These are phyloP conservation scores for Solanum neorickii DNA, from an alignment of 257 asterid species.

Conservation along the genomic window DNA sequence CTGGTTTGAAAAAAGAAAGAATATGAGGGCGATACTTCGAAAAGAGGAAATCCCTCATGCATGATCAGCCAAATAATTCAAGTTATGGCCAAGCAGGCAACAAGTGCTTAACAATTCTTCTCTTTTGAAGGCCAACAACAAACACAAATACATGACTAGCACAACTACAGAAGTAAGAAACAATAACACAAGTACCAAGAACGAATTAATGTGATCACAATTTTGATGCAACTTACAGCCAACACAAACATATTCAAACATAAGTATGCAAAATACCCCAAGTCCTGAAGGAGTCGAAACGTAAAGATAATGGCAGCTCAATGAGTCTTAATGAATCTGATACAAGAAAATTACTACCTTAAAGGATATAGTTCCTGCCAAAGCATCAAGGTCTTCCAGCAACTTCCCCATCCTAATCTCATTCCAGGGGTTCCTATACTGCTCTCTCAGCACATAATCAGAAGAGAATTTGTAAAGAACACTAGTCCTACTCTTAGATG, in stretches of 20 bases:
- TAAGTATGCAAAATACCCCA: not conserved
- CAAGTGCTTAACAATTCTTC: not conserved
- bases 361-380: constrained; percentile 86
- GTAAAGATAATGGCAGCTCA: not conserved
- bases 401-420: constrained; percentile 78
- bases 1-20: constrained; percentile 23
- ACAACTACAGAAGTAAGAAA: not conserved
- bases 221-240: not conserved
- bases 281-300: not conserved
- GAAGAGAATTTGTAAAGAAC: constrained; percentile 52
- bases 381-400: constrained; percentile 97
- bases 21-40: not conserved
- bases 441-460: constrained; percentile 77
- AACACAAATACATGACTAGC: not conserved
- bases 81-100: not conserved
- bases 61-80: not conserved
- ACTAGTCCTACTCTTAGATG: constrained; percentile 62
- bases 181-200: not conserved
- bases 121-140: not conserved
- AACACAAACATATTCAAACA: not conserved
- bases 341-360: constrained; percentile 33
- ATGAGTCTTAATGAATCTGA: not conserved
- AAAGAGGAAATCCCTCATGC: not conserved
- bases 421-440: constrained; percentile 89
- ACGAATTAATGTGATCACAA: not conserved